Evolutionary conservation across 2,329 filamentous ascomycete species (phyloP).

Genomic region (Diaporthe amygdali): DNA sequence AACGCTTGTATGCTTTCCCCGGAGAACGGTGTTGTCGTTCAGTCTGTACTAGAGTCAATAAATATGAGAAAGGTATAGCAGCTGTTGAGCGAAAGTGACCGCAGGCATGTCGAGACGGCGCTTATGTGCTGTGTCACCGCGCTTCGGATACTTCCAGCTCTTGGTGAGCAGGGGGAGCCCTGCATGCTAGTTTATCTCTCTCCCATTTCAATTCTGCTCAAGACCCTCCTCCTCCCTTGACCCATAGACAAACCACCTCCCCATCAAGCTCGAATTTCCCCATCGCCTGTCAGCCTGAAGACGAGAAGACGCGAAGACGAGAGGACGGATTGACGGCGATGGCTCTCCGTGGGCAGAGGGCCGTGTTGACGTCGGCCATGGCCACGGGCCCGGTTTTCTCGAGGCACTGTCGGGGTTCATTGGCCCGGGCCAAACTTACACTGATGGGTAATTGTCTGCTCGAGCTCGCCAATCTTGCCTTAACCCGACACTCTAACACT

Average conservation of each 20-base stretch:
- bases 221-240: background rate
- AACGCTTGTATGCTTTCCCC: too few species aligned
- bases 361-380: background rate
- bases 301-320: background rate
- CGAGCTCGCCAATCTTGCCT: background rate
- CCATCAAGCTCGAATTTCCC: background rate
- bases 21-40: too few species aligned
- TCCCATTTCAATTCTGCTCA: background rate
- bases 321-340: background rate
- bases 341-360: constrained; percentile 1
- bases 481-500: background rate
- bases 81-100: too few species aligned
- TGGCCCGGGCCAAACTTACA: constrained; percentile 1
- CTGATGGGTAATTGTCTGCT: background rate
- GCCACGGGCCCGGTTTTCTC: background rate
- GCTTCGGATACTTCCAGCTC: background rate
- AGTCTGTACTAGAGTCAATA: too few species aligned
- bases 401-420: background rate
- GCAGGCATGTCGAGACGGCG: background rate
- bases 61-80: too few species aligned
- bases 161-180: background rate
- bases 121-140: background rate
- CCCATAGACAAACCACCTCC: background rate
- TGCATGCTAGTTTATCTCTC: background rate
- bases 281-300: background rate